Percentiles rank a stretch among this genome's conserved stretches.
These are phyloP conservation scores for Huiozyma sinensis DNA, from an alignment of 805 yeast genomes.

Conservation along the genomic window DNA sequence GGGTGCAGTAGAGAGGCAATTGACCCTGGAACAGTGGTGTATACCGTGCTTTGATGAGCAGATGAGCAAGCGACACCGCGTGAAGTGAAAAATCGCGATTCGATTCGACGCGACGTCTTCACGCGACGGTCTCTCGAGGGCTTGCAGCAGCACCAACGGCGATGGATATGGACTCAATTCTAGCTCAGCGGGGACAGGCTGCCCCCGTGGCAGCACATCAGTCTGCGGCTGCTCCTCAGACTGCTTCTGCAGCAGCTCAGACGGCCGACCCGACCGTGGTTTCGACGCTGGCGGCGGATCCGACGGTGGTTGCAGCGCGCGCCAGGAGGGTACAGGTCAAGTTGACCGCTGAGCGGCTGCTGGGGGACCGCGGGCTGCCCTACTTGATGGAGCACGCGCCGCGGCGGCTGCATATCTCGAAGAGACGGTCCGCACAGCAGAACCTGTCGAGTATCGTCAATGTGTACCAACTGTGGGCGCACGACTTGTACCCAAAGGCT, in stretches of 20 bases:
- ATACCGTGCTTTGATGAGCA: not conserved
- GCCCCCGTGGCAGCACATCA: no score
- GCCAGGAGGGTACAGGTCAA: conserved; percentile 31
- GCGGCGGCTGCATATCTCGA: conserved; percentile 27
- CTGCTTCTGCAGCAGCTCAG: no score
- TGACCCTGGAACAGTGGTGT: no score
- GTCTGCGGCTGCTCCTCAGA: no score
- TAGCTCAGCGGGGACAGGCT: no score
- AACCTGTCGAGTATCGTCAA: conserved; percentile 32
- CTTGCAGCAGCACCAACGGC: no score
- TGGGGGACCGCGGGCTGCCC: conserved; percentile 49
- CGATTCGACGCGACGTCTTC: no score
- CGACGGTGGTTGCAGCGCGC: conserved; percentile 16
- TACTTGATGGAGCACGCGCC: conserved; percentile 32
- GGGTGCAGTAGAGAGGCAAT: no score
- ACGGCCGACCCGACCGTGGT: not conserved
- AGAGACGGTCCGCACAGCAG: conserved; percentile 15
- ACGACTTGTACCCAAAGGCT: conserved; percentile 67
- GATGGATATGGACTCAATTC: no score
- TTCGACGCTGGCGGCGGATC: conserved; percentile 11
- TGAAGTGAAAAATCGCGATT: no score
- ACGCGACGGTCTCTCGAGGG: no score
- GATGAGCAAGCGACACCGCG: not conserved
- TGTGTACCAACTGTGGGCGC: conserved; percentile 68
- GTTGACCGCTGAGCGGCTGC: conserved; percentile 41